These are phyloP conservation scores for Evansstolkia leycettana DNA, from an alignment of 495 filamentous ascomycete genomes.

Conservation along the genomic window DNA sequence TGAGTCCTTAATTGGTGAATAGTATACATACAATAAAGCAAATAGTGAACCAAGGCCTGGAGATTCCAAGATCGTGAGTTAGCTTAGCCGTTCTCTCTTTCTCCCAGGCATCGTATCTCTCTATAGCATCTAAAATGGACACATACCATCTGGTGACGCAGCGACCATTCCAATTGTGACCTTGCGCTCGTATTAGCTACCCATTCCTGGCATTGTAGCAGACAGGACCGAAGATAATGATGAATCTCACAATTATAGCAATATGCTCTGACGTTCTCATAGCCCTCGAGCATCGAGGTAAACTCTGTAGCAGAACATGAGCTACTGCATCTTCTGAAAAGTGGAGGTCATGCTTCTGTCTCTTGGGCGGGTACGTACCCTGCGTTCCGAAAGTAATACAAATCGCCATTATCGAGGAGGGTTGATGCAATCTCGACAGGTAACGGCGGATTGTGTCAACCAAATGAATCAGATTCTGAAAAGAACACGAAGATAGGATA, in stretches of 20 bases:
- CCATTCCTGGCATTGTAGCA: neutral
- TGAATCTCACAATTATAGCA: conserved; percentile 39
- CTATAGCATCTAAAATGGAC: no score
- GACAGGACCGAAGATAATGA: no score
- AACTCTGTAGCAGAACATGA: conserved; percentile 28
- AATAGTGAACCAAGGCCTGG: conserved; percentile 43
- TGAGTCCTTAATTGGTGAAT: no score
- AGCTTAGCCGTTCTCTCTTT: conserved; percentile 6
- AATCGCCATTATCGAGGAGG: conserved; percentile 38
- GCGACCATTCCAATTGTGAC: conserved; percentile 39
- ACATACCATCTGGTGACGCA: conserved; percentile 41
- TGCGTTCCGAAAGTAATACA: conserved; percentile 46
- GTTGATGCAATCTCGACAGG: no score
- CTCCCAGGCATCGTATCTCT: neutral
- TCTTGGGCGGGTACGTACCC: conserved; percentile 27
- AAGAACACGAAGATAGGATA: no score
- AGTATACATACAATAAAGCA: conserved; percentile 42
- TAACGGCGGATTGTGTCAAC: no score
- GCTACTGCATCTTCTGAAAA: no score
- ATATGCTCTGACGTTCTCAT: conserved; percentile 40
- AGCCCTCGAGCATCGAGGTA: conserved; percentile 38
- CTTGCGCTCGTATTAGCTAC: conserved; percentile 9
- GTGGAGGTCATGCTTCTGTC: no score
- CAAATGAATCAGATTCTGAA: no score
- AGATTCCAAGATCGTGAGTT: neutral